These are phyloP conservation scores for Aphanomyces invadans DNA, from an alignment of 352 stramenopile species.

Conservation along the genomic window DNA sequence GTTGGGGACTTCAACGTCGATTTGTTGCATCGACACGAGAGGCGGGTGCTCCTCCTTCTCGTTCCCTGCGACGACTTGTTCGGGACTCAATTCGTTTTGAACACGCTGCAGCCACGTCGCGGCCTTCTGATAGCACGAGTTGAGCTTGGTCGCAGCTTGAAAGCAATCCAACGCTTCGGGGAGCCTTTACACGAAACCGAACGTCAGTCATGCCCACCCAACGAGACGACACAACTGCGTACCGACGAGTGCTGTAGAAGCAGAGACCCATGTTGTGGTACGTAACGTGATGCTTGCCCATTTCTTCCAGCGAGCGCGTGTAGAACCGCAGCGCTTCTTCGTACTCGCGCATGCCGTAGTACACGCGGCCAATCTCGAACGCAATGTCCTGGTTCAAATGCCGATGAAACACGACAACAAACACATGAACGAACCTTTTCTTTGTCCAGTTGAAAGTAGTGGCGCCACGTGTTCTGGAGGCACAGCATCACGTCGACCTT, in stretches of 20 bases:
- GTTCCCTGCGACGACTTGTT: neutral
- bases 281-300: constrained; percentile 92
- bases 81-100: constrained; percentile 38
- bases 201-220: neutral
- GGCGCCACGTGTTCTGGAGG: constrained; percentile 82
- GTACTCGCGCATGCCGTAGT: constrained; percentile 90
- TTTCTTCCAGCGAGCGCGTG: constrained; percentile 69
- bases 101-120: constrained; percentile 76
- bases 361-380: constrained; percentile 87
- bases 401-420: too few relatives aligned
- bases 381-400: constrained; percentile 69
- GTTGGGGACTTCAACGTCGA: neutral
- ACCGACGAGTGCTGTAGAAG: constrained; percentile 85
- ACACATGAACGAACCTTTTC: constrained; percentile 52
- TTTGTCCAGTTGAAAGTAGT: constrained; percentile 91
- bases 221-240: neutral
- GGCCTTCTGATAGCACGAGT: constrained; percentile 69
- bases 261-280: constrained; percentile 95
- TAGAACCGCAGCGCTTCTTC: constrained; percentile 87
- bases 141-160: constrained; percentile 56
- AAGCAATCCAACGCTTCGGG: constrained; percentile 54
- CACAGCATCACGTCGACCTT: constrained; percentile 79
- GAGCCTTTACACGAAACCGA: constrained; percentile 27
- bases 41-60: constrained; percentile 31
- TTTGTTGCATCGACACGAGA: constrained; percentile 61